Base-by-base conservation (phyloP, 2,329 filamentous ascomycete species). In the Trichoderma atrobrunneum region DNA sequence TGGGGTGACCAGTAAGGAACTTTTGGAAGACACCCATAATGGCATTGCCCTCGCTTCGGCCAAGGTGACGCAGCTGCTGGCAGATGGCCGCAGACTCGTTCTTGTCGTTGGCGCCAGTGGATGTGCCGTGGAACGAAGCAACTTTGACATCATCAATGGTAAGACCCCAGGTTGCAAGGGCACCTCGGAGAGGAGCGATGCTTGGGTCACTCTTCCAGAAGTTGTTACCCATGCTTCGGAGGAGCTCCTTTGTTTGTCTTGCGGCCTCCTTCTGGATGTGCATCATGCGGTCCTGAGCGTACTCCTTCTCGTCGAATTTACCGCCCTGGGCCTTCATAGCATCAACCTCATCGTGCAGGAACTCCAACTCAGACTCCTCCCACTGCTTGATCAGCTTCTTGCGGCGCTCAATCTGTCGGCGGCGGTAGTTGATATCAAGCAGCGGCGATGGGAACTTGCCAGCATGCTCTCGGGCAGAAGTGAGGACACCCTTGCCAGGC, bases 21-120 rank as follows among this genome's bases (percentile, higher is more conserved):
- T 99, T 99, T 85, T 99, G 96, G 92, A 98, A 99, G 81, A 99
- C 95, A 86, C 95, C 96, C 75, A 98, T 85, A 16, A 99, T 87
- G 36, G 96, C 95, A 79, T 99, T 99, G 79, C 97, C 96, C 90
- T 98, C 98, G 84, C 91, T 92, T 78, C 96, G 93, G 76, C 96
- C 96, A 68, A 99, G 91, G 81, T 99, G 97, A 77, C 91, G 91
- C 83, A 99, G 90, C 85, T 99, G 97, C 82, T 98, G 91, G 87
- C 95, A 98, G 78, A 99, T 92, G 79, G 98, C 96, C 69, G 95
- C 95, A 21, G 96, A 98, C 83, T 99, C 96, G 84, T 99, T 99
- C 91, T 98, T 98, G 87, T 99, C 96, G 83, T 99, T 99, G 77
- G 96, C 96, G 80, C 97, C 94, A 76, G 96, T 99, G 1, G 96